Evolutionary conservation across 441 rosid genomes (phyloP), one percentile per base, ranked within the genome.

Genomic region (Kokia cookei): DNA sequence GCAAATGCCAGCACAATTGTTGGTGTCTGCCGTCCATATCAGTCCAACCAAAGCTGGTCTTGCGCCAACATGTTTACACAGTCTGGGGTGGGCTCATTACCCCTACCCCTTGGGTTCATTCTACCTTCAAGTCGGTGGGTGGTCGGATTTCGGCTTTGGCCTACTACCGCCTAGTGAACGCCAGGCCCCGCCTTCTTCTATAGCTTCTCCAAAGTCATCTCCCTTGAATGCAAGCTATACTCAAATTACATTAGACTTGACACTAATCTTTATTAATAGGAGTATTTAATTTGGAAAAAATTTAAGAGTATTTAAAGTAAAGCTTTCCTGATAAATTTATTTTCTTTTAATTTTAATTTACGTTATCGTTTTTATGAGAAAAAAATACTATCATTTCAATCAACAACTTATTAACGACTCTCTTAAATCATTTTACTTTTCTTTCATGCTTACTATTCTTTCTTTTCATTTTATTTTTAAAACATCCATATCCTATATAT

Each of bases 51-150:
- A 42, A 47, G 17, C 81, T 84, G 82, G 89, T 83, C 58, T 53
- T 17, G 17, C 59, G 77, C 85, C 82, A 77, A 81, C 87, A 83
- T 80, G 85, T 79, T 75, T 62, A 63, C 71, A 54, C 75, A 79
- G 32, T 76, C 86, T 85, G 88, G 88, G 87, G 81, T 79, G 82
- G 29, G 59, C 80, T 86, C 64, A 37, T 78, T 74, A 37, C 84
- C 82, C 84, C 82, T 59, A 11, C 13, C n/a, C 43, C 47, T 47
- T 47, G n/a, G 11, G 35, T 57, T 17, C 55, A 40, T 54, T 27
- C 19, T 14, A 2, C 48, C 73, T 50, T 14, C 19, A 7, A 8
- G 14, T 86, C 85, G 88, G 88, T 83, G 83, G 87, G 76, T 81
- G 85, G 90, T 86, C 82, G 84, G 84, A 43, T 65, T 53, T 54